Percentiles rank a stretch among this genome's conserved stretches.
These are phyloP conservation scores for Aureobasidium sp. DNA, from an alignment of 2,329 filamentous ascomycete species.

Conservation along the genomic window DNA sequence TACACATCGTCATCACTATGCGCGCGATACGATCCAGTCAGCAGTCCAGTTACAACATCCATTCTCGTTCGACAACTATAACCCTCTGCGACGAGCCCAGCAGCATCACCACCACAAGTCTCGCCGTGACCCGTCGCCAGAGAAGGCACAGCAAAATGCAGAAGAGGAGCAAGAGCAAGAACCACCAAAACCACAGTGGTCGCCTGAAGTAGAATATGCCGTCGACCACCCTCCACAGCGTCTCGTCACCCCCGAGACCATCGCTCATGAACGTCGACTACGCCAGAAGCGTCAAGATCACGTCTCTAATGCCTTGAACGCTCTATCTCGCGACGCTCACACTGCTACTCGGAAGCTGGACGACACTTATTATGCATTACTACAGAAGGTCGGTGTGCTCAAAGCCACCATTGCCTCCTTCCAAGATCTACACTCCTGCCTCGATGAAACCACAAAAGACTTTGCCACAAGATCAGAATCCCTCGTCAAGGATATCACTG, in stretches of 20 bases:
- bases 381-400: constrained; percentile 60
- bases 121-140: neutral
- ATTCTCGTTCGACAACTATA: constrained; percentile 36
- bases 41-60: constrained; percentile 39
- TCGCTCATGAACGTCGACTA: constrained; percentile 31
- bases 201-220: constrained; percentile 12
- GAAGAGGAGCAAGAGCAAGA: neutral
- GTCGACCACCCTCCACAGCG: constrained; percentile 7
- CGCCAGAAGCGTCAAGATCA: constrained; percentile 35
- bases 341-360: constrained; percentile 60
- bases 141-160: neutral
- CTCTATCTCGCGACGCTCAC: constrained; percentile 53
- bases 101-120: constrained; percentile 17
- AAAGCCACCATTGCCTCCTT: constrained; percentile 58
- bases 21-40: constrained; percentile 35
- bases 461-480: constrained; percentile 60
- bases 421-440: constrained; percentile 58
- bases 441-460: constrained; percentile 49
- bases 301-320: constrained; percentile 34
- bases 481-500: constrained; percentile 67
- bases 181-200: neutral
- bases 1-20: constrained; percentile 11
- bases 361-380: constrained; percentile 64
- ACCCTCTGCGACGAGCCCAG: constrained; percentile 31
- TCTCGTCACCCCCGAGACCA: constrained; percentile 30